Evolutionary conservation across 108 stramenopile genomes (phyloP), one percentile per base, ranked within the genome.

Genomic region (Pseudonitzschia pungens): DNA sequence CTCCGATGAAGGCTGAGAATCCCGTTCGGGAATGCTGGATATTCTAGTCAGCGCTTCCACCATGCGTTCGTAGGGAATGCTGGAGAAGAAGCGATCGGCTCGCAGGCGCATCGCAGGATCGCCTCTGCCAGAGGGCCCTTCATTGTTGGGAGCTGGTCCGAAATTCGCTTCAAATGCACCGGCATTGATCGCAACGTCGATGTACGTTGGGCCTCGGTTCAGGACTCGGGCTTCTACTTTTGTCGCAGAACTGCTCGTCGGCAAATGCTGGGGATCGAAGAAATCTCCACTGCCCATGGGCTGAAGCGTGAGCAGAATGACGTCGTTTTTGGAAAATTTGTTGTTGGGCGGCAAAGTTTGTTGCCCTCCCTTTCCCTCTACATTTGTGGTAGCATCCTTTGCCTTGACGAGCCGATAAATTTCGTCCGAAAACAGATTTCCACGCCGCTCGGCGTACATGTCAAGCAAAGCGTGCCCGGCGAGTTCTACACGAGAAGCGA

Each of bases 401-500:
- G 90, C 84, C 69, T 92, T 94, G 62, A 77, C 70, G 41, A 94
- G 78, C 28, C 93, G 82, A 68, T 94, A 94, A 4, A 94, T 87
- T 85, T 94, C 93, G 51, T 94, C 93, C 52, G 79, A 80, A 84
- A 90, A 94, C 1, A 94, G 65, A 76, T 92, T 92, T 11, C 93
- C 93, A 2, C 93, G 73, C 41, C 93, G 84, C 76, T 83, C 74
- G 0, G 89, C 84, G 58, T 84, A 88, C 56, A 94, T 76, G 70
- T 94, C 93, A 55, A 82, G 86, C 14, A 92, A 62, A 6, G 90
- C 89, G 69, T 89, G 83, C 5, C 93, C 93, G 20, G 84, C 73
- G 14, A 32, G 64, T 79, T 93, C 92, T 28, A 62, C 26, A 20
- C 9, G 54, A 55, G 10, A 24, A 20, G 26, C 20, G 10, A n/a